Conservation (phyloP, 768 basidiomycete species). For the Pisolithus sp. region DNA sequence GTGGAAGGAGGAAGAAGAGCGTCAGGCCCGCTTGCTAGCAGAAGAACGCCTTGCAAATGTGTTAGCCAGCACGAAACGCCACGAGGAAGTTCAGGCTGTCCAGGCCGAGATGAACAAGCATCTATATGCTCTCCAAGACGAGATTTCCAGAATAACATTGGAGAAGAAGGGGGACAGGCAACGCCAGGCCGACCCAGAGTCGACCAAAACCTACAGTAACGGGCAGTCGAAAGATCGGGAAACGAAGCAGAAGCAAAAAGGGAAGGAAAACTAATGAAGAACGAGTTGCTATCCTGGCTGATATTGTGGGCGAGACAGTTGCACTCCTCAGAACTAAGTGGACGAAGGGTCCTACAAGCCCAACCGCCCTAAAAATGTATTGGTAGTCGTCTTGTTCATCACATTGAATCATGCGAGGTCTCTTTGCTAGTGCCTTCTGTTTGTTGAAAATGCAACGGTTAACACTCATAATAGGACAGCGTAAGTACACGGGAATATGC, state of each 20-base stretch:
- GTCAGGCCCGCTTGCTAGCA: slow-evolving; percentile 22
- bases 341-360: neutral
- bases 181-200: slow-evolving; percentile 14
- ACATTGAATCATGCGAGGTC: neutral
- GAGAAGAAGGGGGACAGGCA: slow-evolving; percentile 14
- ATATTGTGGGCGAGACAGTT: neutral
- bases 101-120: slow-evolving; percentile 19
- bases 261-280: slow-evolving; percentile 21
- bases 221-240: slow-evolving; percentile 16
- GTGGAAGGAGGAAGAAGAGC: slow-evolving; percentile 23
- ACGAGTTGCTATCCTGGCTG: neutral
- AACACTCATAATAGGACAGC: neutral
- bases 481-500: too few relatives aligned
- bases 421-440: neutral
- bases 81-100: slow-evolving; percentile 21
- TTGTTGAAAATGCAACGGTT: neutral
- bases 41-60: slow-evolving; percentile 25
- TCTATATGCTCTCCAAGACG: neutral
- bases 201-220: slow-evolving; percentile 21
- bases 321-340: neutral
- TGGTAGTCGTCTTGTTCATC: neutral
- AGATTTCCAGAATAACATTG: slow-evolving; percentile 3
- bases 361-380: neutral
- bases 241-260: slow-evolving; percentile 18
- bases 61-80: slow-evolving; percentile 21